Percentiles rank a stretch among this genome's conserved stretches.
These are phyloP conservation scores for Zygosaccharomyces gambellarensis DNA, from an alignment of 805 yeast genomes.

Conservation along the genomic window DNA sequence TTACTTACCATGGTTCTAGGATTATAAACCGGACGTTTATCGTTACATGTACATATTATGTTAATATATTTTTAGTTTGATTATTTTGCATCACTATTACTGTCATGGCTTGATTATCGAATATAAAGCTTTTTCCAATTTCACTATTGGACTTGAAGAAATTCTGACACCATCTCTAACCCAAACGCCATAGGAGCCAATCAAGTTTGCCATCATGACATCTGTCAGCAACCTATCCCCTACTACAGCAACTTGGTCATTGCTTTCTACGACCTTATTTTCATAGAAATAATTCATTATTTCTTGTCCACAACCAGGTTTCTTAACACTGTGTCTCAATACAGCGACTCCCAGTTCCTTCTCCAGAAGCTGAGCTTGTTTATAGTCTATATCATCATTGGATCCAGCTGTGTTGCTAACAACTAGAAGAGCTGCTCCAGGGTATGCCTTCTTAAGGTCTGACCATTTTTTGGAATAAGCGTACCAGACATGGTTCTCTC, in stretches of 20 bases:
- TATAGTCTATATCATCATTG: slow-evolving; percentile 55
- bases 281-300: slow-evolving; percentile 54
- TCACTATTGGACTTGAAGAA: slow-evolving; percentile 30
- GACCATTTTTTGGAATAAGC: slow-evolving; percentile 58
- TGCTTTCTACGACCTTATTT: slow-evolving; percentile 41
- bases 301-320: slow-evolving; percentile 75
- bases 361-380: slow-evolving; percentile 62
- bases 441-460: slow-evolving; percentile 49
- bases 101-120: slow-evolving; percentile 3
- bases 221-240: slow-evolving; percentile 94
- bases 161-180: slow-evolving; percentile 66
- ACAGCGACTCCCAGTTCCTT: slow-evolving; percentile 62
- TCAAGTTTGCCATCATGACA: slow-evolving; percentile 85
- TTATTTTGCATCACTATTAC: not conserved
- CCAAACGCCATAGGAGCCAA: slow-evolving; percentile 89
- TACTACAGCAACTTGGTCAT: slow-evolving; percentile 71
- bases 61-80: not conserved
- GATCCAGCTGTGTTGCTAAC: slow-evolving; percentile 95
- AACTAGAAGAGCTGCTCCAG: slow-evolving; percentile 59
- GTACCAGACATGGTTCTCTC: slow-evolving; percentile 75
- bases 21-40: not conserved
- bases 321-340: slow-evolving; percentile 65
- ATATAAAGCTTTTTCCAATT: slow-evolving; percentile 19
- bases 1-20: slow-evolving; percentile 89
- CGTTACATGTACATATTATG: not conserved